Evolutionary conservation across 352 stramenopile genomes (phyloP).

Genomic region (Phytophthora citrophthora): DNA sequence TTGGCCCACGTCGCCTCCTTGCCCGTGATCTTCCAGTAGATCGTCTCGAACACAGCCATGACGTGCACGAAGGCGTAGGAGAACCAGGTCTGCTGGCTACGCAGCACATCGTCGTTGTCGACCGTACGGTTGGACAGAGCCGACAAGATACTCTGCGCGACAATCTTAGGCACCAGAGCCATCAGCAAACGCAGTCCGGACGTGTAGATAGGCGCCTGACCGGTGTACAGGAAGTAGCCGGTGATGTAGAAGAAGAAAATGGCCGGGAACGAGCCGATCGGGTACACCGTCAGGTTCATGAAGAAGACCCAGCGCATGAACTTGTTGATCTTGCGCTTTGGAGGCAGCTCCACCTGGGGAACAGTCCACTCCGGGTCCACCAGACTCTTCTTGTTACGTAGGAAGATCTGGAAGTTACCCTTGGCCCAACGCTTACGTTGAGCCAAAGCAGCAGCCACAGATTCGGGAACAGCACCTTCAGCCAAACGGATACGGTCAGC

Average conservation of each 20-base stretch:
- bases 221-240: constrained; percentile 77
- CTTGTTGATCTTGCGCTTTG: constrained; percentile 71
- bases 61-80: constrained; percentile 80
- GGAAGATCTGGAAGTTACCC: constrained; percentile 81
- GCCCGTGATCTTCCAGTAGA: constrained; percentile 83
- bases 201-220: constrained; percentile 76
- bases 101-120: constrained; percentile 76
- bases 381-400: constrained; percentile 69
- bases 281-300: constrained; percentile 82
- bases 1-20: constrained; percentile 76
- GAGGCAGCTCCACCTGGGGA: constrained; percentile 54
- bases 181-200: constrained; percentile 68
- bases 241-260: constrained; percentile 85
- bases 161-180: constrained; percentile 77
- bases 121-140: constrained; percentile 76
- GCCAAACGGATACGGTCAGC: constrained; percentile 71
- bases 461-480: constrained; percentile 71
- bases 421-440: constrained; percentile 82
- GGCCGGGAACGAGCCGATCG: constrained; percentile 74
- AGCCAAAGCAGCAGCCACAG: constrained; percentile 59
- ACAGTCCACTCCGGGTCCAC: constrained; percentile 65
- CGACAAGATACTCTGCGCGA: constrained; percentile 70
- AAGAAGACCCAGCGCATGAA: constrained; percentile 87
- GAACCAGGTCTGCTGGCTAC: constrained; percentile 81
- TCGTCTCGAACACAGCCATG: constrained; percentile 71